Evolutionary conservation across 164 flowering plant genomes (phyloP).

Genomic region (Chimonanthus salicifolius): DNA sequence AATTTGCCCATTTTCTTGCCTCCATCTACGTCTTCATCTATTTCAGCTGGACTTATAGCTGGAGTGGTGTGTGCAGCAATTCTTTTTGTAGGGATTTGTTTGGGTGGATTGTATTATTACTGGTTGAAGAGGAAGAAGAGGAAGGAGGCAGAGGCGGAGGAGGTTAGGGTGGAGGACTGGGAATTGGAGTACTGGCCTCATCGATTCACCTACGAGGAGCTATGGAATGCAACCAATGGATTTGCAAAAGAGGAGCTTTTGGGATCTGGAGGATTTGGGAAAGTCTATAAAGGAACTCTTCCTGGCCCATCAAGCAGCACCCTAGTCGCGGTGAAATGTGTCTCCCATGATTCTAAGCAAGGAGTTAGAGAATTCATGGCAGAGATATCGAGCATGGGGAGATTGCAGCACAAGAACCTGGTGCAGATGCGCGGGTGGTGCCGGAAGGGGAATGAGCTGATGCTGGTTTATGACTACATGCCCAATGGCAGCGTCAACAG

Average conservation of each 20-base stretch:
- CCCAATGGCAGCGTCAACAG: slow-evolving; percentile 63
- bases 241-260: slow-evolving; percentile 41
- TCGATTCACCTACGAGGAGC: slow-evolving; percentile 51
- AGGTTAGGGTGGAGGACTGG: slow-evolving; percentile 50
- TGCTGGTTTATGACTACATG: slow-evolving; percentile 74
- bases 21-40: slow-evolving; percentile 20
- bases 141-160: slow-evolving; percentile 30
- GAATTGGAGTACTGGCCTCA: slow-evolving; percentile 70
- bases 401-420: slow-evolving; percentile 64
- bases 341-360: slow-evolving; percentile 71
- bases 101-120: slow-evolving; percentile 14
- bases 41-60: slow-evolving; percentile 42
- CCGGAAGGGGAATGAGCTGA: slow-evolving; percentile 36
- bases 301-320: slow-evolving; percentile 22
- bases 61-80: slow-evolving; percentile 45
- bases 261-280: slow-evolving; percentile 75
- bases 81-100: slow-evolving; percentile 12
- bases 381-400: slow-evolving; percentile 63
- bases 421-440: slow-evolving; percentile 80
- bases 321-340: slow-evolving; percentile 63
- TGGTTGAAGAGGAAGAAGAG: slow-evolving; percentile 34
- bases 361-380: slow-evolving; percentile 79
- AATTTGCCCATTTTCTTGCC: slow-evolving; percentile 43
- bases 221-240: slow-evolving; percentile 40
- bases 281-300: slow-evolving; percentile 51